Evolutionary conservation across 176 grass and related monocot genomes (phyloP).

Genomic region (Saccharum spontaneum): DNA sequence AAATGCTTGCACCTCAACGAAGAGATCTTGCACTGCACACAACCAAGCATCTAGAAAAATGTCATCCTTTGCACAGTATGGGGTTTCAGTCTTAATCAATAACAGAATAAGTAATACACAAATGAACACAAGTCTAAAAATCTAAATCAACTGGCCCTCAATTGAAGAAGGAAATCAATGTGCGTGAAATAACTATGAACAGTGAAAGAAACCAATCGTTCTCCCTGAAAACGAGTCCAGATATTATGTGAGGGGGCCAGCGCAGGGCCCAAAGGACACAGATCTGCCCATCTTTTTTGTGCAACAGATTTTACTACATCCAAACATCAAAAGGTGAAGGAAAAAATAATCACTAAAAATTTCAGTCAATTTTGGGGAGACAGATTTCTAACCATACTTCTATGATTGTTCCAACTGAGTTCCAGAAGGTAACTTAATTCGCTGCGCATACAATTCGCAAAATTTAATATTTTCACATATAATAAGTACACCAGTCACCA

Average conservation of each 20-base stretch:
- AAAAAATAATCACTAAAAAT: neutral
- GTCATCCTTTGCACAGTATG: slow-evolving; percentile 2
- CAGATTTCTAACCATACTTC: neutral
- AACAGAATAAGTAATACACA: neutral
- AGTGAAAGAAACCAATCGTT: neutral
- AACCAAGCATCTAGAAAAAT: slow-evolving; percentile 16
- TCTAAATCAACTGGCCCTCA: slow-evolving; percentile 1
- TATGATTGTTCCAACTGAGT: slow-evolving; percentile 18
- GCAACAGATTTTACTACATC: neutral
- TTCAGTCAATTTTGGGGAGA: neutral
- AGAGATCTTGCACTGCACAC: slow-evolving; percentile 85
- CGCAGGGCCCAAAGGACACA: neutral
- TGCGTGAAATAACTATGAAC: neutral
- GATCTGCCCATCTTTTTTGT: neutral
- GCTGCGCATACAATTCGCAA: neutral
- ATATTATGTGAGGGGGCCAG: neutral
- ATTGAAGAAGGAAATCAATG: neutral
- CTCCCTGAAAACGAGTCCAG: neutral
- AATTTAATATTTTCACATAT: neutral
- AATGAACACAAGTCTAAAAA: neutral
- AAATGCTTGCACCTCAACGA: slow-evolving; percentile 94
- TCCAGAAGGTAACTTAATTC: slow-evolving; percentile 12
- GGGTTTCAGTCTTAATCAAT: slow-evolving; percentile 1
- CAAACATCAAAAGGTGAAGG: neutral
- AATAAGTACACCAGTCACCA: neutral